Evolutionary conservation across 768 basidiomycete genomes (phyloP), one percentile per base, ranked within the genome.

Genomic region (Cyclocybe cylindracea): DNA sequence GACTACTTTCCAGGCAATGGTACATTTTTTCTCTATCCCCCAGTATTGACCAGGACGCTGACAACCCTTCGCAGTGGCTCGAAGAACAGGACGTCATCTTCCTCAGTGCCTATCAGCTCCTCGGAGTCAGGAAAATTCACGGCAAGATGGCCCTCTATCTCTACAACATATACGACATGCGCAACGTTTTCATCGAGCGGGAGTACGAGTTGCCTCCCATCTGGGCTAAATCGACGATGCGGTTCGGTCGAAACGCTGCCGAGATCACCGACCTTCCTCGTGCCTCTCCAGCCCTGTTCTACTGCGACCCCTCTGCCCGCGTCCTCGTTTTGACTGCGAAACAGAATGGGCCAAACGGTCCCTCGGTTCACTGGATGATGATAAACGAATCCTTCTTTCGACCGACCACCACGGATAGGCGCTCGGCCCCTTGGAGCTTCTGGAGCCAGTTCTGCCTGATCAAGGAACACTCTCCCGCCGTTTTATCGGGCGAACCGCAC

Each of bases 131-230:
- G 48, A 71, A 66, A 43, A 63, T 68, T 39, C 69, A 64, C 29
- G 71, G 70, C 37, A 55, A 63, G 34, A 66, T 76, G n/a, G 59
- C 69, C 16, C 56, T 83, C 36, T 69, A 71, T 48, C 66, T 80
- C 37, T 81, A 79, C 64, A 75, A 77, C 58, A 71, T 83, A 55
- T 64, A 66, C 18, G 69, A 78, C 49, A 67, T 80, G 43, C 64
- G 65, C 13, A 70, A 72, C 29, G 68, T 77, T 50, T 63, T 64
- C 19, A 62, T 75, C 32, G 70, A 75, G 49, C 77, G 78, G 51
- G 77, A 79, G 48, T 84, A 83, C 61, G 80, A 85, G 57, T 74
- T 86, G 18, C 81, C 84, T 1, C 73, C 71, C 36, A 68, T 70
- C 29, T 86, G 83, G 84, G 67, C 56, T 41, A 68, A 69, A 36